A percentile compares a stretch with the other conserved stretches of the same genome.
Evolutionary conservation across 768 basidiomycete species (phyloP).

Genomic region (Lentinula guzmanii): DNA sequence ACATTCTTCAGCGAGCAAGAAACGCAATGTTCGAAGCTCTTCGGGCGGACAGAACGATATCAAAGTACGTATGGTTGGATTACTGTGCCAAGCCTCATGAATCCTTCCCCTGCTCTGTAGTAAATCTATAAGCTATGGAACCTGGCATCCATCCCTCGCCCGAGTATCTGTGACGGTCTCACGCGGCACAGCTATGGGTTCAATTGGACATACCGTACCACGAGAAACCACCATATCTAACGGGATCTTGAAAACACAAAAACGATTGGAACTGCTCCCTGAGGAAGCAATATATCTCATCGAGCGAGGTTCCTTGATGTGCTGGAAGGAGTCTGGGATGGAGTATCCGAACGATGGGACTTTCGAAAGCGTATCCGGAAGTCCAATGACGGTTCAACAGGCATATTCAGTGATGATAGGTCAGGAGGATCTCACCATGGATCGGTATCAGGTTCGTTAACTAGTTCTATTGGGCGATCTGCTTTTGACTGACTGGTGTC

Average conservation of each 20-base stretch:
- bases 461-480: not conserved
- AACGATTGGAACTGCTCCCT: conserved; percentile 80
- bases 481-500: not conserved
- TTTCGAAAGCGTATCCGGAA: conserved; percentile 40
- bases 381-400: conserved; percentile 89
- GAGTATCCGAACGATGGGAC: conserved; percentile 12
- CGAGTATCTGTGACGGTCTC: conserved; percentile 64
- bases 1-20: conserved; percentile 74
- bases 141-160: conserved; percentile 67
- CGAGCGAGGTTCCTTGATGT: conserved; percentile 84
- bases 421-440: conserved; percentile 67
- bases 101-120: conserved; percentile 26
- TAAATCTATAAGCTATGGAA: conserved; percentile 73
- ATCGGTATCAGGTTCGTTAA: conserved; percentile 75
- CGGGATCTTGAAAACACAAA: conserved; percentile 41
- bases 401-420: conserved; percentile 85
- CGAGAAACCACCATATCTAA: conserved; percentile 30
- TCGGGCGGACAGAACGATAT: conserved; percentile 63
- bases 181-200: conserved; percentile 78
- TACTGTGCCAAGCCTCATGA: not conserved
- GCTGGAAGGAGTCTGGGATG: conserved; percentile 55
- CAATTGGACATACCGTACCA: conserved; percentile 76
- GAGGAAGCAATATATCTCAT: conserved; percentile 94
- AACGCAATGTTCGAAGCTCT: conserved; percentile 86
- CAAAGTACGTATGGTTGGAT: conserved; percentile 45